phyloP scores from a whole-genome alignment of 352 stramenopile genomes.

The Plasmopara viticola region DNA sequence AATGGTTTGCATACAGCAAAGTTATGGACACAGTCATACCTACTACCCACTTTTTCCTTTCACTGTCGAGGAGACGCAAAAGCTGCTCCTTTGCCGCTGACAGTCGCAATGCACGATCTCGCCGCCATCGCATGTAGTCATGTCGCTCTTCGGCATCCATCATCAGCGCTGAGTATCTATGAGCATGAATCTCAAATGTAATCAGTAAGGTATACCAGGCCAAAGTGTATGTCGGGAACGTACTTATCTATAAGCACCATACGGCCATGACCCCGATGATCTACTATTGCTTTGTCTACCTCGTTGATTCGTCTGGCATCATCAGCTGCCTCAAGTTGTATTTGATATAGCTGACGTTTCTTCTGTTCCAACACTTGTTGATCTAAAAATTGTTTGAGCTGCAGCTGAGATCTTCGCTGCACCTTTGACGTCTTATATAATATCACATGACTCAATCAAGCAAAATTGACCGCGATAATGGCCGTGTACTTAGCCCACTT shows the following conservation, averaged over 20 bases:
- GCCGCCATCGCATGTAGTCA: slow-evolving; percentile 53
- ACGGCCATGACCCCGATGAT: slow-evolving; percentile 12
- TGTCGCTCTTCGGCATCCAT: slow-evolving; percentile 31
- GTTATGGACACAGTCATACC: slow-evolving; percentile 15
- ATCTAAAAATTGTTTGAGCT: slow-evolving; percentile 21
- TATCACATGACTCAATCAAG: neutral
- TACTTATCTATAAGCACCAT: slow-evolving; percentile 20
- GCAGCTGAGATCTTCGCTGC: slow-evolving; percentile 6
- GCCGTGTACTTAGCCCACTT: slow-evolving; percentile 3
- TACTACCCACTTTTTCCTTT: slow-evolving; percentile 26
- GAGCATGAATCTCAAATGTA: slow-evolving; percentile 3
- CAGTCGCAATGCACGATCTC: slow-evolving; percentile 39
- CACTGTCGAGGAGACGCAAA: slow-evolving; percentile 17
- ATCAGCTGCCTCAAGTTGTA: slow-evolving; percentile 3
- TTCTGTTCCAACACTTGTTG: slow-evolving; percentile 24
- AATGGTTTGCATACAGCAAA: neutral
- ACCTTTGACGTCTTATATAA: neutral
- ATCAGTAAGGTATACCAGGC: neutral
- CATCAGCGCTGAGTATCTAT: slow-evolving; percentile 36
- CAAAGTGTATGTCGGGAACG: neutral
- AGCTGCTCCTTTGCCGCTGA: slow-evolving; percentile 31
- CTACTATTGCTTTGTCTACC: slow-evolving; percentile 1
- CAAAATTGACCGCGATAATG: neutral
- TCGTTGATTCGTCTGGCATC: slow-evolving; percentile 8
- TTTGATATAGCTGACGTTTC: slow-evolving; percentile 8